Evolutionary conservation across 345 rosid species (phyloP), one percentile per base, ranked within the genome.

Genomic region (Rhodamnia argentea): DNA sequence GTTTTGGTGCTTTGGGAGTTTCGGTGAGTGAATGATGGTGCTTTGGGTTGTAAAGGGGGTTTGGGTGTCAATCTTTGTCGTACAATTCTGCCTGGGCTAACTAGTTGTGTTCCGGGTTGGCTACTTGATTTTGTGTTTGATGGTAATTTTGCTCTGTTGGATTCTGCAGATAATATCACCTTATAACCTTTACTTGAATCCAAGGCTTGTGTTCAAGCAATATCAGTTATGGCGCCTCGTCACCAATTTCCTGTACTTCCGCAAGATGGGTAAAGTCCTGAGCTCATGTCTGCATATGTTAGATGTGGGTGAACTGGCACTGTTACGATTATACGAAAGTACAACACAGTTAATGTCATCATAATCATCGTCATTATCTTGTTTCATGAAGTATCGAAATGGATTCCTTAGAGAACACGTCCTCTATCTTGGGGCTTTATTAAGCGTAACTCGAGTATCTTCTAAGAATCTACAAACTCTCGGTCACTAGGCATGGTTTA

Each of bases 191-290:
- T 98, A 96, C 91, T 90, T 98, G 93, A 87, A 96, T 87, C 98
- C 99, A 0, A 91, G 88, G 5, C 96, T 95, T 60, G 97, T 98
- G 84, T 93, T 98, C 85, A 95, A 93, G 92, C 94, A 95, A 20
- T 95, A 94, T 90, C 96, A 98, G 87, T 91, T 94, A 89, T 98
- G 99, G 99, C 99, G 99, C 89, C 99, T 98, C 84, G 59, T 98
- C 87, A 98, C 99, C 52, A 98, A 98, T 89, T 98, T 98, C 92
- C 89, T 98, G 83, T 98, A 94, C 92, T 98, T 96, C 92, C 93
- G 99, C 54, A 95, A 95, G 90, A 95, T 96, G 99, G 99, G 99
- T 93, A 92, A 42, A 37, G 26, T 70, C 81, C 81, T 70, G 26
- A 70, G 47, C 81, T 70, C 81, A 70, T 70, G 47, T 37, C 81